Percentiles rank a stretch among this genome's conserved stretches.
phyloP scores from a whole-genome alignment of 2,329 filamentous ascomycete genomes.

The Cytospora piceicola region DNA sequence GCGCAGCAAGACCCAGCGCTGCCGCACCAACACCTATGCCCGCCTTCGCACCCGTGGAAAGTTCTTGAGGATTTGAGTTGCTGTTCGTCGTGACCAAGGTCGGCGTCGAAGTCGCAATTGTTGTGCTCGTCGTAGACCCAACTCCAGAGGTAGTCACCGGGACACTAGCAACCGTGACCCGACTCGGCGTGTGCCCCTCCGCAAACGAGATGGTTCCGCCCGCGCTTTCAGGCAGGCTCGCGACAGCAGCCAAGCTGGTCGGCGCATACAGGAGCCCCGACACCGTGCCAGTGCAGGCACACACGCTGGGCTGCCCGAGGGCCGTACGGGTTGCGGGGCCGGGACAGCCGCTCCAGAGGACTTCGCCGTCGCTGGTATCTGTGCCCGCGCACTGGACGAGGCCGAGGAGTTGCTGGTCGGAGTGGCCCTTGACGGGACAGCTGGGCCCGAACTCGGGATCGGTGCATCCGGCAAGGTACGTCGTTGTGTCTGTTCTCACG shows the following conservation, averaged over 20 bases:
- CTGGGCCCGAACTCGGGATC: neutral
- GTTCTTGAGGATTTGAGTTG: neutral
- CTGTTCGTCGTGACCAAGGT: neutral
- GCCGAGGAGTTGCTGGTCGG: slow-evolving; percentile 3
- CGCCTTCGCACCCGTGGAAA: slow-evolving; percentile 5
- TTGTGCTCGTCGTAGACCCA: neutral
- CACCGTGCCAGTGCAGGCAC: neutral
- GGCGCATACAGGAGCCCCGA: neutral
- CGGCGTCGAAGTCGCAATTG: neutral
- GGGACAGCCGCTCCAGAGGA: slow-evolving; percentile 5
- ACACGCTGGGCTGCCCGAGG: neutral
- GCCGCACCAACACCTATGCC: slow-evolving; percentile 2
- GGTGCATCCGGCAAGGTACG: slow-evolving; percentile 7
- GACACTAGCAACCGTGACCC: too few species aligned
- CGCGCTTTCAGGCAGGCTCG: neutral
- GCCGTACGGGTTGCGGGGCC: slow-evolving; percentile 6
- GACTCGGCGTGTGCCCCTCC: neutral
- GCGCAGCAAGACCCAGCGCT: neutral
- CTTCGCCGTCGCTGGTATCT: neutral
- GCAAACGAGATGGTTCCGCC: slow-evolving; percentile 3
- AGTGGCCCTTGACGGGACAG: slow-evolving; percentile 5
- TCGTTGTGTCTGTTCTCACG: neutral
- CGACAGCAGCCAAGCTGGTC: neutral
- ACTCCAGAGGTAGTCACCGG: neutral
- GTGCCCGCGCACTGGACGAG: slow-evolving; percentile 6